Evolutionary conservation across 371 early-diverging fungal species (phyloP).

Genomic region (Blastocladiella emersonii): DNA sequence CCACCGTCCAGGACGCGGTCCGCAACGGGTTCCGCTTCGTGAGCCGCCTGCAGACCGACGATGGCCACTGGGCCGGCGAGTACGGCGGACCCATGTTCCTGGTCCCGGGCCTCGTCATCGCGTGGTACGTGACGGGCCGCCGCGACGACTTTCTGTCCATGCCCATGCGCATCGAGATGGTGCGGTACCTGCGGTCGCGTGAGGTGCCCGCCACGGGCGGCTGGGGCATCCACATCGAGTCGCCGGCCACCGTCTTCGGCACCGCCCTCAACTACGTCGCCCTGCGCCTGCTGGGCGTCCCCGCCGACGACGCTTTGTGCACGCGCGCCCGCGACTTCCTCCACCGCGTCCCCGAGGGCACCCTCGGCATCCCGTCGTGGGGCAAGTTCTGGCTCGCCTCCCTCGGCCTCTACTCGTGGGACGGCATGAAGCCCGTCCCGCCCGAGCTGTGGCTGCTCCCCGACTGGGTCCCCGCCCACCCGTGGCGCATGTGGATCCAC

Average conservation of each 20-base stretch:
- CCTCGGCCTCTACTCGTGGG: conserved; percentile 86
- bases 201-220: conserved; percentile 80
- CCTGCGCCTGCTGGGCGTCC: conserved; percentile 75
- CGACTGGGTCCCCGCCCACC: conserved; percentile 62
- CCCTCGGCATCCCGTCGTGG: conserved; percentile 80
- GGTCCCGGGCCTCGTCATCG: conserved; percentile 72
- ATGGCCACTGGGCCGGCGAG: conserved; percentile 94
- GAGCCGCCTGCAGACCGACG: conserved; percentile 72
- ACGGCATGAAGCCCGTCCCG: conserved; percentile 88
- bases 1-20: conserved; percentile 62
- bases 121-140: conserved; percentile 63
- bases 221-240: conserved; percentile 94
- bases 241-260: conserved; percentile 84
- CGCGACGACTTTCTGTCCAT: conserved; percentile 36
- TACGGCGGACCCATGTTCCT: conserved; percentile 97
- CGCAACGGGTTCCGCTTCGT: conserved; percentile 79
- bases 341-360: conserved; percentile 55
- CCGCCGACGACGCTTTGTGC: conserved; percentile 73
- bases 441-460: conserved; percentile 93
- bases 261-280: conserved; percentile 86
- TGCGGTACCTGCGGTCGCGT: conserved; percentile 70
- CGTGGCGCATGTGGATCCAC: conserved; percentile 89
- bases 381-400: conserved; percentile 92
- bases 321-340: conserved; percentile 68
- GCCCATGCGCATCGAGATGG: conserved; percentile 54